phyloP scores from a whole-genome alignment of 768 basidiomycete genomes.

The Dictyophora rubrovolvata region DNA sequence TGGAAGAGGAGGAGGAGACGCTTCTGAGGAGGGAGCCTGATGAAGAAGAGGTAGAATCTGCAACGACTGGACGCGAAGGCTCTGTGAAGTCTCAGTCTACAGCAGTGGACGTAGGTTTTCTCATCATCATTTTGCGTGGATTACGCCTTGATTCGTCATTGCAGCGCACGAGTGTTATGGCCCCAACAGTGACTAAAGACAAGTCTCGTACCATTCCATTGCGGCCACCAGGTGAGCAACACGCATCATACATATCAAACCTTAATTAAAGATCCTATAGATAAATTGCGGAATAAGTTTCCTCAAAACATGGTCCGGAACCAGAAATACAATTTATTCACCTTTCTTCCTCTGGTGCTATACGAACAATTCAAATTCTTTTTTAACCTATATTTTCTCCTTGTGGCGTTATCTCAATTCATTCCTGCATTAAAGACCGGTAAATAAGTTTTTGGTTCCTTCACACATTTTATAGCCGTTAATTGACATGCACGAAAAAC shows the following conservation, averaged over 20 bases:
- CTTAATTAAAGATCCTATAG: constrained; percentile 25
- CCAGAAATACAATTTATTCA: constrained; percentile 94
- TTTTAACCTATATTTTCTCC: constrained; percentile 96
- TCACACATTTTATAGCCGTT: not conserved
- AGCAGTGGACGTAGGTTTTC: constrained; percentile 13
- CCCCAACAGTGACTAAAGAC: constrained; percentile 36
- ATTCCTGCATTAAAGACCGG: constrained; percentile 94
- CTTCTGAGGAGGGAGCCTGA: constrained; percentile 18
- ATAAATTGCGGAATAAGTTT: constrained; percentile 59
- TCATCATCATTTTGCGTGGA: not conserved
- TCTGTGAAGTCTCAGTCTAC: constrained; percentile 19
- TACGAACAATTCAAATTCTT: constrained; percentile 99
- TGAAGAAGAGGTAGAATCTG: not conserved
- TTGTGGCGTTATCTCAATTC: constrained; percentile 94
- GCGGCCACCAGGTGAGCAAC: constrained; percentile 48
- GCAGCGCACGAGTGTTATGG: constrained; percentile 19
- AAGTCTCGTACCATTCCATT: constrained; percentile 73
- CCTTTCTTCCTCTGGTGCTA: constrained; percentile 94
- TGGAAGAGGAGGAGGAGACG: constrained; percentile 52
- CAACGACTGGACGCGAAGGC: constrained; percentile 15
- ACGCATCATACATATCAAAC: not conserved
- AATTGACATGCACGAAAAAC: constrained; percentile 6
- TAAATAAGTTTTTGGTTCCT: constrained; percentile 24
- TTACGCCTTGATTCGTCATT: constrained; percentile 12
- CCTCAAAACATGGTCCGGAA: constrained; percentile 91